These are phyloP conservation scores for Botrytis cinerea DNA, from an alignment of 2,329 filamentous ascomycete species.

Conservation along the genomic window DNA sequence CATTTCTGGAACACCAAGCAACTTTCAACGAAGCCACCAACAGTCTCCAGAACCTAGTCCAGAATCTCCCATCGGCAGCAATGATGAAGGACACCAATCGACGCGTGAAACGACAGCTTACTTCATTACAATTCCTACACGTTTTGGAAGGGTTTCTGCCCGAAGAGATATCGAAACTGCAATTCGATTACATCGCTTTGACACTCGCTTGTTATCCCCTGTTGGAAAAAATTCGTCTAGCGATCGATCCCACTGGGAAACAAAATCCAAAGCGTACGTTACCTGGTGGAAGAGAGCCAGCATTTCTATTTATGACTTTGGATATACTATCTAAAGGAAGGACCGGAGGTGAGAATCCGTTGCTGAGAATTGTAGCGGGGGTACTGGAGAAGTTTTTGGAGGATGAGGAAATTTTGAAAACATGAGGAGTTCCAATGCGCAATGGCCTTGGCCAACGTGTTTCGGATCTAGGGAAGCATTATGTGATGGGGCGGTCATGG, in stretches of 20 bases:
- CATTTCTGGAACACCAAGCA: neutral
- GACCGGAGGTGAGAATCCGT: neutral
- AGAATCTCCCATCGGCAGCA: neutral
- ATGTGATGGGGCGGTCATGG: rapidly evolving
- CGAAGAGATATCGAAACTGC: neutral
- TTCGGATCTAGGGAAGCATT: neutral
- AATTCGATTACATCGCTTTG: neutral
- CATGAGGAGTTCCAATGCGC: neutral
- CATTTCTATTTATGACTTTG: neutral
- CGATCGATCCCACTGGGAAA: neutral
- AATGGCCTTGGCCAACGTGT: neutral
- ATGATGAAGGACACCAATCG: neutral
- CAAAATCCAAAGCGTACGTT: neutral
- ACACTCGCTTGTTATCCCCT: neutral
- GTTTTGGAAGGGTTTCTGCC: neutral
- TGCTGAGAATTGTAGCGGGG: neutral
- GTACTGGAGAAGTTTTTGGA: neutral
- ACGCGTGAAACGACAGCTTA: neutral
- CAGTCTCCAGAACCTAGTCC: neutral
- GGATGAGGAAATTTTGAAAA: neutral
- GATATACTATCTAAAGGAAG: neutral
- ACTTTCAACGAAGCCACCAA: neutral
- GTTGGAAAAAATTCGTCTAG: neutral
- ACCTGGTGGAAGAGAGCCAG: neutral
- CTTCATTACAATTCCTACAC: neutral